Conservation (phyloP, 768 basidiomycete genomes). For the Suillus bovinus region DNA sequence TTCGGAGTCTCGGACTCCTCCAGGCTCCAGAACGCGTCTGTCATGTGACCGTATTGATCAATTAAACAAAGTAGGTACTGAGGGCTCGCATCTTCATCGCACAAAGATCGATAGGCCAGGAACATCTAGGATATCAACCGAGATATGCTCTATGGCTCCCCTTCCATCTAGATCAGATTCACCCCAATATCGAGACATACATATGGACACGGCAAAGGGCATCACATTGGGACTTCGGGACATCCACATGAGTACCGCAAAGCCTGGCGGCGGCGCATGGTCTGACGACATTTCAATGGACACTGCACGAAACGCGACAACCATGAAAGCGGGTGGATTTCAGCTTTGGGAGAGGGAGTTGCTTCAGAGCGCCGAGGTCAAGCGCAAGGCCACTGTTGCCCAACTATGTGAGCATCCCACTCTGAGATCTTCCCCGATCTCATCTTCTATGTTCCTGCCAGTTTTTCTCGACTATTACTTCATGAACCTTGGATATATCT, state of each 20-base stretch:
- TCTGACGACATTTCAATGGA: constrained; percentile 68
- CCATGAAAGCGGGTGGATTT: constrained; percentile 51
- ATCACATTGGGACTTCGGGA: constrained; percentile 46
- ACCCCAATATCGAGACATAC: constrained; percentile 52
- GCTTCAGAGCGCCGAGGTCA: constrained; percentile 83
- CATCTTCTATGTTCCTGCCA: constrained; percentile 32
- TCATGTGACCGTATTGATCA: constrained; percentile 31
- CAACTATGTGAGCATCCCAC: constrained; percentile 78
- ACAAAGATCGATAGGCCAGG: background rate
- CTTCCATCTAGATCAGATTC: constrained; percentile 3
- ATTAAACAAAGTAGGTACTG: too few relatives aligned
- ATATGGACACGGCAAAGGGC: constrained; percentile 80
- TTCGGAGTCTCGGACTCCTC: background rate
- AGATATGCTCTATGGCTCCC: background rate
- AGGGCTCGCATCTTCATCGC: background rate
- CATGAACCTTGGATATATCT: constrained; percentile 87
- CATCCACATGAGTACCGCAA: constrained; percentile 68
- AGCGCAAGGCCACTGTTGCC: constrained; percentile 93
- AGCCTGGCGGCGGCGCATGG: constrained; percentile 40
- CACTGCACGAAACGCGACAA: constrained; percentile 39
- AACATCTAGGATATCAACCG: background rate
- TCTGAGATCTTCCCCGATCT: constrained; percentile 4
- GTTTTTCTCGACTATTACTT: constrained; percentile 99
- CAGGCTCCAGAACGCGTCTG: constrained; percentile 14
- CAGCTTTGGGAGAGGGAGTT: constrained; percentile 87